Evolutionary conservation across 2,329 filamentous ascomycete genomes (phyloP), one percentile per base, ranked within the genome.

Genomic region (Fusarium nematophilum): DNA sequence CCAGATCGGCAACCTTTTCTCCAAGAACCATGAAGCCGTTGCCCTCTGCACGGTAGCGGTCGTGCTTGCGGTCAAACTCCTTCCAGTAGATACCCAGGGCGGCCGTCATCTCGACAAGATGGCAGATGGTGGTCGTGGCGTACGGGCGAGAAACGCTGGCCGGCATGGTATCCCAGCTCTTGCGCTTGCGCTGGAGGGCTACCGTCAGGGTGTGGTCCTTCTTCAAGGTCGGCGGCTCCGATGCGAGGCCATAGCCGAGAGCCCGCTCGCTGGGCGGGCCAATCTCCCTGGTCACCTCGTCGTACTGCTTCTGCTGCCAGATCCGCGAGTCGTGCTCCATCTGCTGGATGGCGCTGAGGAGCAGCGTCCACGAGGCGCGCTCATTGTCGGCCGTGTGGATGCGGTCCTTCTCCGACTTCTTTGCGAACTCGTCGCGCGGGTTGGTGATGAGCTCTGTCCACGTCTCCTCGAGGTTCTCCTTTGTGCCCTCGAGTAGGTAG

Each of bases 1-100:
- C 84, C 1, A 86, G 74, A 5, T 85, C 83, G 21, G 71, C 68
- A 3, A 80, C 67, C 18, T 79, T 72, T 37, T 76, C 74, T 6
- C 83, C 82, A 2, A 80, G 75, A 3, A 85, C 72, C 57, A 83
- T 75, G 66, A 79, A 84, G 3, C 83, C 83, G 58, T 85, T 85
- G 17, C 83, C 83, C 49, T 85, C 82, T 4, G 79, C 83, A n/a
- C 79, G 79, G 43, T 85, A 82, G 14, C 79, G 78, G 60, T 85
- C 81, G 10, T 71, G 72, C 8, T 71, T 78, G 27, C 81, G 76
- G 62, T 86, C 81, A 60, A 86, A 86, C 48, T 83, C 81, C 58
- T 82, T 83, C 84, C 84, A 87, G 69, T 87, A 79, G 7, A 87
- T 76, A 7, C 84, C 83, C 13, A 86, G 72, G 53, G 81, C 79